Conservation (phyloP, 163 green algal genomes). For the Scenedesmus sp. region DNA sequence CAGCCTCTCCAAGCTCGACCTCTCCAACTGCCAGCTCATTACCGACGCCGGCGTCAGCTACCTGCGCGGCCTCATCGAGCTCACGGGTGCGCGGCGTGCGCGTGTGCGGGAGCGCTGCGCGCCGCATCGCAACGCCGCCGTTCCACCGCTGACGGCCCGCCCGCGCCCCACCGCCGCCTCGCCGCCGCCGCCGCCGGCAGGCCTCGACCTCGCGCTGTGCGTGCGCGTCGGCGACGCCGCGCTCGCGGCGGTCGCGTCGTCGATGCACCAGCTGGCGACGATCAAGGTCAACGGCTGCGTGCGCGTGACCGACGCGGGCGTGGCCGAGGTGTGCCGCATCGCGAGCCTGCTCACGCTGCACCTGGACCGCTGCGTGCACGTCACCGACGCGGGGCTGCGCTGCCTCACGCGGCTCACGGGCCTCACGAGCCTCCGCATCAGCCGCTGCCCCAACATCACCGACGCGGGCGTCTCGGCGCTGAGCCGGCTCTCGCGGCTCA, state of each 20-base stretch:
- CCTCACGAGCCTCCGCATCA: conserved; percentile 29
- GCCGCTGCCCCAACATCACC: conserved; percentile 49
- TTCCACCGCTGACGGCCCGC: not conserved
- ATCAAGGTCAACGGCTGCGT: conserved; percentile 57
- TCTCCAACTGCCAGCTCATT: conserved; percentile 44
- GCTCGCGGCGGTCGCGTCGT: conserved; percentile 28
- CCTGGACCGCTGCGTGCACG: conserved; percentile 51
- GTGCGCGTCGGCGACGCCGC: conserved; percentile 49
- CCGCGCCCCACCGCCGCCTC: not conserved
- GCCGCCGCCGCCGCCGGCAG: conserved; percentile 20
- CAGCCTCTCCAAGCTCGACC: conserved; percentile 47
- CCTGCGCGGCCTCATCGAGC: conserved; percentile 15
- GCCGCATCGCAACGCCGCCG: too few species aligned
- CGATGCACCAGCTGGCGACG: conserved; percentile 50
- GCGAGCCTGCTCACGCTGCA: conserved; percentile 58
- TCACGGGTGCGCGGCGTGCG: conserved; percentile 34
- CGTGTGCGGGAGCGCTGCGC: too few species aligned
- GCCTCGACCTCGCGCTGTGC: conserved; percentile 60
- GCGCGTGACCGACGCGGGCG: conserved; percentile 43
- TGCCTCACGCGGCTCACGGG: conserved; percentile 7
- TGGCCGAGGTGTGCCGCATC: conserved; percentile 35
- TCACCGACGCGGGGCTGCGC: conserved; percentile 16
- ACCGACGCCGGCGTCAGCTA: conserved; percentile 42
- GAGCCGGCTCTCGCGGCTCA: conserved; percentile 50
- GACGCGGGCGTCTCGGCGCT: conserved; percentile 56